phyloP scores from a whole-genome alignment of 371 early-diverging fungal species.

The Rhizopus delemar region DNA sequence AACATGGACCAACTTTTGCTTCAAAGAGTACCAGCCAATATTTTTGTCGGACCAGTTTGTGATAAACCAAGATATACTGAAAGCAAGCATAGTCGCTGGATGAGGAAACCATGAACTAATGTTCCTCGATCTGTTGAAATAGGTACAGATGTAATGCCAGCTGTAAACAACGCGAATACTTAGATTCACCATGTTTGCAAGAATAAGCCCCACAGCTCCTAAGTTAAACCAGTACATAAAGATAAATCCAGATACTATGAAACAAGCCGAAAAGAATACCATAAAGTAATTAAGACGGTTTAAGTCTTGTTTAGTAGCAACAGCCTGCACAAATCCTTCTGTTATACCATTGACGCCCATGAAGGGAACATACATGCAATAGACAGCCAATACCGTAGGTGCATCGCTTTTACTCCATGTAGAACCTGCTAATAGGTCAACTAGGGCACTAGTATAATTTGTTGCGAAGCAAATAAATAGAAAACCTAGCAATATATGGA shows the following conservation, averaged over 20 bases:
- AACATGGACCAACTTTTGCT: conserved; percentile 58
- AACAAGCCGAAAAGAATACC: conserved; percentile 74
- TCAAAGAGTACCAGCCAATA: conserved; percentile 62
- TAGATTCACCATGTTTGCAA: conserved; percentile 88
- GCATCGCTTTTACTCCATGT: conserved; percentile 59
- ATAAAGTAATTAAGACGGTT: conserved; percentile 68
- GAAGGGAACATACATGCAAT: conserved; percentile 88
- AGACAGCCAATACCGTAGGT: conserved; percentile 65
- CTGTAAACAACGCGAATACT: conserved; percentile 76
- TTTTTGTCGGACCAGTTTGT: conserved; percentile 57
- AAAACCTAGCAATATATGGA: conserved; percentile 78
- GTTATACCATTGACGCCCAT: conserved; percentile 95
- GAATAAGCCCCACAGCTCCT: conserved; percentile 80
- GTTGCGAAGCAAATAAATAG: conserved; percentile 83
- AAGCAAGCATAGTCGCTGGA: conserved; percentile 41
- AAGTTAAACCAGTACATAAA: conserved; percentile 58
- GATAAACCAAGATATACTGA: conserved; percentile 55
- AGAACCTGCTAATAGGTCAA: conserved; percentile 71
- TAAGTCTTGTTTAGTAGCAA: conserved; percentile 69
- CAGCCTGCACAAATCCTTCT: conserved; percentile 91
- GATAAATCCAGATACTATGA: conserved; percentile 60
- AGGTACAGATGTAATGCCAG: conserved; percentile 62
- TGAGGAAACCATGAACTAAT: conserved; percentile 48
- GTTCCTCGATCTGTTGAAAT: conserved; percentile 36
- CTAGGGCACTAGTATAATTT: conserved; percentile 75